phyloP scores from a whole-genome alignment of 148 eudicot species.

The Fagopyrum homotropicum region DNA sequence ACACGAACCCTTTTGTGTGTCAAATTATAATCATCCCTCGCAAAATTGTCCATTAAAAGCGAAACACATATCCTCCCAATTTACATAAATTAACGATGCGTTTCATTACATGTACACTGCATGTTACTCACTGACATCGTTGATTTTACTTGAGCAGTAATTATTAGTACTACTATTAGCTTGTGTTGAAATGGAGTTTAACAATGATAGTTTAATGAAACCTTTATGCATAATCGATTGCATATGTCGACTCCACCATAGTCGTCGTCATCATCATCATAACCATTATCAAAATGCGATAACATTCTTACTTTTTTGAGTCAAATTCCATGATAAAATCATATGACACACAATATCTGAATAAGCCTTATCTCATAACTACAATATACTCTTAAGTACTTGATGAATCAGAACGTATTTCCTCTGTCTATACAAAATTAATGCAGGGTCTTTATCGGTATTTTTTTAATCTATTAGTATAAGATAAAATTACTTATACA shows the following conservation, averaged over 20 bases:
- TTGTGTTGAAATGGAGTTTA: background rate
- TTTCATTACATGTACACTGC: conserved; percentile 3
- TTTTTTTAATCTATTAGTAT: too few relatives aligned
- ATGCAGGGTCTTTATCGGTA: too few relatives aligned
- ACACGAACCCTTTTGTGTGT: background rate
- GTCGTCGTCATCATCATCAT: background rate
- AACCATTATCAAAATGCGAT: background rate
- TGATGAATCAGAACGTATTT: too few relatives aligned
- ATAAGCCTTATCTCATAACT: too few relatives aligned
- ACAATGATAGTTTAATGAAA: background rate
- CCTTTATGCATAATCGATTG: background rate
- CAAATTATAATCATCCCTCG: background rate
- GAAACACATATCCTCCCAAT: background rate
- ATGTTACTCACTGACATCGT: background rate
- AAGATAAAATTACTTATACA: too few relatives aligned
- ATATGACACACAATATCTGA: too few relatives aligned
- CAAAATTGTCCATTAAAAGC: background rate
- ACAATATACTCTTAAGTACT: too few relatives aligned
- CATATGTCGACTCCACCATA: background rate
- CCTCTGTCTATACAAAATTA: too few relatives aligned
- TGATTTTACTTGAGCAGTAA: background rate
- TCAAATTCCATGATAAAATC: too few relatives aligned
- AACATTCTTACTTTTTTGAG: too few relatives aligned
- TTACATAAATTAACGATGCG: background rate
- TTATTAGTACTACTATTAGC: background rate